Evolutionary conservation across 306 rosid species (phyloP), one percentile per base, ranked within the genome.

Genomic region (Malus asiatica): DNA sequence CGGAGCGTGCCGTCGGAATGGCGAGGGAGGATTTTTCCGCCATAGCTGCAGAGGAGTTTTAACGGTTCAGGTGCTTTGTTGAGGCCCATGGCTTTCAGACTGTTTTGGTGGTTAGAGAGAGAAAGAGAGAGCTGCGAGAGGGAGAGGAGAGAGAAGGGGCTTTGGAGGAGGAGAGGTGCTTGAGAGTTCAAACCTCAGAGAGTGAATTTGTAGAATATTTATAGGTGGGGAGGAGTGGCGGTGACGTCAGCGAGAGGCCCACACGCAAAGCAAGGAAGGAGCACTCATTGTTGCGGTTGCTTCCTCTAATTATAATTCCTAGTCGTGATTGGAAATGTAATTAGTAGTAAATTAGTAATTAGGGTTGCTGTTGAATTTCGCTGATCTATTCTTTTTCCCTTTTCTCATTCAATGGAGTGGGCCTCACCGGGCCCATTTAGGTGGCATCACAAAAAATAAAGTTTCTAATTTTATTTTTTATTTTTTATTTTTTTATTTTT

Each of bases 11-110:
- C 97, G 73, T 91, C 97, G 62, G 86, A 76, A 44, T 29, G 82
- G 23, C 97, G 95, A 3, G 92, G 99, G 22, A 82, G 90, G 57
- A 95, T 95, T 78, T 82, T 92, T 14, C 99, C 99, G 76, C 92
- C 92, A 77, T 95, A 95, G 86, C 99, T 95, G 65, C 86, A 90
- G 58, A 95, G 96, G 67, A 92, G 79, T 74, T 95, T 95, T 11
- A 88, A 55, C 38, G 80, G 11, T 38, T 83, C 77, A 8, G 77
- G 22, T 53, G 27, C 71, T 66, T 6, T 40, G 69, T n/a, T 35
- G 38, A 63, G 72, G 42, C 55, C 83, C 91, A 85, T 85, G 72
- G 7, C 71, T 27, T 20, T 64, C 11, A 1, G 11, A 27, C 23
- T 27, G 60, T 30, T 25, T 3, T 1, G 73, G 23, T 62, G 70